phyloP scores from a whole-genome alignment of 306 rosid species.

The Prunus mongolica region DNA sequence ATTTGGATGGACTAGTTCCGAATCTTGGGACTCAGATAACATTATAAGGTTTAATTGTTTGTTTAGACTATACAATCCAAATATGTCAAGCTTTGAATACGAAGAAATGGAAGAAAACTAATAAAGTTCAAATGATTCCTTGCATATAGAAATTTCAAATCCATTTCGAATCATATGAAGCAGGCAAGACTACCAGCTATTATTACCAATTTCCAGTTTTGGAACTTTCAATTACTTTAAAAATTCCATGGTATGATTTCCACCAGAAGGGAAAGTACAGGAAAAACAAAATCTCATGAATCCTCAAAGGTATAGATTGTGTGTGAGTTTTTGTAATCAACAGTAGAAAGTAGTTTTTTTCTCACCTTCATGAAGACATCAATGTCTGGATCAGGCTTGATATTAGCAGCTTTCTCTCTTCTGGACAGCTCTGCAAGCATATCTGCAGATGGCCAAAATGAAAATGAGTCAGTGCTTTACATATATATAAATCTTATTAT shows the following conservation, averaged over 20 bases:
- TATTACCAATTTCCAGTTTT: background rate
- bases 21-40: too few species aligned
- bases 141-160: too few species aligned
- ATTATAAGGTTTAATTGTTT: too few species aligned
- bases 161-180: background rate
- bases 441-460: conserved; percentile 22
- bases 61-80: too few species aligned
- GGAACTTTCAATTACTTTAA: too few species aligned
- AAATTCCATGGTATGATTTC: background rate
- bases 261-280: background rate
- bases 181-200: background rate
- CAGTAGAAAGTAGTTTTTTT: background rate
- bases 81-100: too few species aligned
- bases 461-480: background rate
- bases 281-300: too few species aligned
- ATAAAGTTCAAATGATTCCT: background rate
- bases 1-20: too few species aligned
- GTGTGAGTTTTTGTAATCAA: background rate
- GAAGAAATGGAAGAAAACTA: background rate
- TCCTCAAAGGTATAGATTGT: background rate
- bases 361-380: conserved; percentile 50
- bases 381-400: conserved; percentile 49
- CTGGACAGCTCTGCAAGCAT: conserved; percentile 43
- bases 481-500: background rate
- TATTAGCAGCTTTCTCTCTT: conserved; percentile 40